Conservation (phyloP, 192 early-diverging fungal genomes). For the Ambispora gerdemannii region DNA sequence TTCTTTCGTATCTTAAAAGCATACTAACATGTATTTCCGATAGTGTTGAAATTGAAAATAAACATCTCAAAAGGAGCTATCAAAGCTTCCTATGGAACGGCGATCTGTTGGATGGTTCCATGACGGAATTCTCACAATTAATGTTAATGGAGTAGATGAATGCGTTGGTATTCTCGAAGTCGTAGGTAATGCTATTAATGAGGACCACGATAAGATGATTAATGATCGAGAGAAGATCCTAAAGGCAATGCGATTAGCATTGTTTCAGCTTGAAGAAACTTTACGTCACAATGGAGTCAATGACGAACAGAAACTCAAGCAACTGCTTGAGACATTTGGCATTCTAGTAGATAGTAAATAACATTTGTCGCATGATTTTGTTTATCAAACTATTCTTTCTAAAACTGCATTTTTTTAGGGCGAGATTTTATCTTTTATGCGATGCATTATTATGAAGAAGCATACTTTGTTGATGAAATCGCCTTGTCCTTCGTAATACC, state of each 20-base stretch:
- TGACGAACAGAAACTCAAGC: neutral
- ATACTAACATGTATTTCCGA: neutral
- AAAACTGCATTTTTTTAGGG: slow-evolving; percentile 13
- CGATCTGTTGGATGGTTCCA: slow-evolving; percentile 1
- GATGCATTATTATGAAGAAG: slow-evolving; percentile 18
- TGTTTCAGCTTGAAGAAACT: slow-evolving; percentile 11
- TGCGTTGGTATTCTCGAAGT: slow-evolving; percentile 20
- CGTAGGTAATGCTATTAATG: slow-evolving; percentile 6
- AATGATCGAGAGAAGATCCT: slow-evolving; percentile 6
- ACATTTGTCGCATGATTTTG: slow-evolving; percentile 13
- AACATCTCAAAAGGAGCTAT: slow-evolving; percentile 10
- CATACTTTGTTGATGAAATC: slow-evolving; percentile 23
- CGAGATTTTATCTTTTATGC: slow-evolving; percentile 14
- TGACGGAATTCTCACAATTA: slow-evolving; percentile 22
- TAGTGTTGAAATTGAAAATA: slow-evolving; percentile 1
- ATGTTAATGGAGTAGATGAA: slow-evolving; percentile 11
- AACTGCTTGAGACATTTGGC: slow-evolving; percentile 3
- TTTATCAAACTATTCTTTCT: slow-evolving; percentile 13
- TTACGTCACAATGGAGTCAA: neutral
- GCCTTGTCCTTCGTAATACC: slow-evolving; percentile 1
- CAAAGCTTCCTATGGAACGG: slow-evolving; percentile 3
- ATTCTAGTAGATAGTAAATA: slow-evolving; percentile 23
- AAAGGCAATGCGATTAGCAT: slow-evolving; percentile 21
- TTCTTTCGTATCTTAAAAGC: neutral
- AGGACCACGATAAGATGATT: neutral